Percentiles rank a stretch among this genome's conserved stretches.
phyloP scores from a whole-genome alignment of 176 grass and related monocot genomes.

The Oryza coarctata region DNA sequence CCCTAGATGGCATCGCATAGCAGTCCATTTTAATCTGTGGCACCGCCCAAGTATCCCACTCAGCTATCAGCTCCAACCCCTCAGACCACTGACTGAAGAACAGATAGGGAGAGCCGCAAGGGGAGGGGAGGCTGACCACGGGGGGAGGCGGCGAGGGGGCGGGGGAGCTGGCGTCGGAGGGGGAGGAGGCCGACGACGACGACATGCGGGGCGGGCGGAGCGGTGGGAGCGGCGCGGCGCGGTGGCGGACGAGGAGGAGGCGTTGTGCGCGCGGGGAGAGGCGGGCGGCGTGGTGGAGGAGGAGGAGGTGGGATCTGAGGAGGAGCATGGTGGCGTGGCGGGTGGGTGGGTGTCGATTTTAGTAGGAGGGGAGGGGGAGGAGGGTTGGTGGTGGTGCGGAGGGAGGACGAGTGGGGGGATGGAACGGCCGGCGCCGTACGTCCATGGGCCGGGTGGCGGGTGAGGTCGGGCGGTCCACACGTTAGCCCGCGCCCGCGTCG shows the following conservation, averaged over 20 bases:
- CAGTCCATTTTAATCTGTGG: not conserved
- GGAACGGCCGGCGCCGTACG: conserved; percentile 15
- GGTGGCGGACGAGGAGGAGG: conserved; percentile 28
- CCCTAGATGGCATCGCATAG: not conserved
- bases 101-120: not conserved
- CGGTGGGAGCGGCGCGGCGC: not conserved
- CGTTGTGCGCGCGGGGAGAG: conserved; percentile 24
- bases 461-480: not conserved
- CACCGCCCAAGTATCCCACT: too few relatives aligned
- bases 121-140: conserved; percentile 30
- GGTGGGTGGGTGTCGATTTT: conserved; percentile 35
- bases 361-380: conserved; percentile 27
- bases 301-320: conserved; percentile 71
- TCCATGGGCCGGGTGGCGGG: conserved; percentile 19
- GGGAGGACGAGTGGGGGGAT: not conserved
- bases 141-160: conserved; percentile 35
- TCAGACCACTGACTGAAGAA: not conserved
- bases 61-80: too few relatives aligned
- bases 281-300: conserved; percentile 48
- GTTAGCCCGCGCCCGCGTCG: too few relatives aligned
- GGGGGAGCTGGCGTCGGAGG: conserved; percentile 43
- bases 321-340: conserved; percentile 51
- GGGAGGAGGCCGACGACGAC: conserved; percentile 47
- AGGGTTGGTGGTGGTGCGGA: conserved; percentile 26
- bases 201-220: conserved; percentile 40